Conservation (phyloP, 2,329 filamentous ascomycete species). For the Cladobotryum mycophilum region DNA sequence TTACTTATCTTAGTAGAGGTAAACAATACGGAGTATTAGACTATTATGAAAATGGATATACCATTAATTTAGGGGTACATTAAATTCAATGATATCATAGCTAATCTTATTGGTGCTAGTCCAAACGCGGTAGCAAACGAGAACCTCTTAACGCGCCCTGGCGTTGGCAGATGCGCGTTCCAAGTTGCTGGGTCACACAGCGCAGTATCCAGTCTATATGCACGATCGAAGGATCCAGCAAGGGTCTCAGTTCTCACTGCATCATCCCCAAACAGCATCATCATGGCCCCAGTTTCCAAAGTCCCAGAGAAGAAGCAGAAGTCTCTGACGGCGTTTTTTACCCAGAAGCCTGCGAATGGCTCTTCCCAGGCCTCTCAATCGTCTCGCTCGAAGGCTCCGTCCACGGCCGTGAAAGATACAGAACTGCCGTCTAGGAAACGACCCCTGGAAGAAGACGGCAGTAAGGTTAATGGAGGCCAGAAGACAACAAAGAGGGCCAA, state of each 20-base stretch:
- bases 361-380: conserved; percentile 28
- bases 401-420: conserved; percentile 19
- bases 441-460: conserved; percentile 41
- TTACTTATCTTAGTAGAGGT: too few relatives aligned
- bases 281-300: conserved; percentile 33
- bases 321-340: conserved; percentile 83
- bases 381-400: conserved; percentile 16
- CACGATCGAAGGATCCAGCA: background rate
- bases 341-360: conserved; percentile 51
- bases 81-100: too few relatives aligned
- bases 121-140: too few relatives aligned
- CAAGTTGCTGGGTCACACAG: too few relatives aligned
- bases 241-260: background rate
- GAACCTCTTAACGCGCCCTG: too few relatives aligned
- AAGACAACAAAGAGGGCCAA: conserved; percentile 20
- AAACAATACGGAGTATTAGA: too few relatives aligned
- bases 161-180: too few relatives aligned
- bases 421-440: conserved; percentile 40
- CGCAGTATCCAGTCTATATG: too few relatives aligned
- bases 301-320: conserved; percentile 60
- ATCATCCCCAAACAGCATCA: background rate
- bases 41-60: too few relatives aligned
- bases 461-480: conserved; percentile 20
- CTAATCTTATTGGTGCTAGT: too few relatives aligned
- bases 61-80: too few relatives aligned